Conservation (phyloP, 768 basidiomycete genomes). For the Russula virescens region DNA sequence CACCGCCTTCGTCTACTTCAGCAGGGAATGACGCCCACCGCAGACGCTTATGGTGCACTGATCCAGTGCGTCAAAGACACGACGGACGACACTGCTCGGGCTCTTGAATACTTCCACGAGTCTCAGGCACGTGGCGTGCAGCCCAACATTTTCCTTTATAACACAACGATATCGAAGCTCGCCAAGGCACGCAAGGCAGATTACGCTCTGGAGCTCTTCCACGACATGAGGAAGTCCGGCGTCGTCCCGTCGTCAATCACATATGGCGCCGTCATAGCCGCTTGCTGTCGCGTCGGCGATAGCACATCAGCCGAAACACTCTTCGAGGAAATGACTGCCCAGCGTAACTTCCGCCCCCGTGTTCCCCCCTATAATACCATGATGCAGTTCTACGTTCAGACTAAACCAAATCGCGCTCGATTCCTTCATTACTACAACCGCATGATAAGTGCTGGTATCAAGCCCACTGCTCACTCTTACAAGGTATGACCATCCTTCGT, state of each 20-base stretch:
- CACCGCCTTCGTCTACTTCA: conserved; percentile 76
- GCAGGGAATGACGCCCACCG: conserved; percentile 69
- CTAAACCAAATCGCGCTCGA: conserved; percentile 77
- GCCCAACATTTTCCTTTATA: conserved; percentile 88
- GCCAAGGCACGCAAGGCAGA: conserved; percentile 93
- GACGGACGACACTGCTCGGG: conserved; percentile 90
- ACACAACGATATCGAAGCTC: conserved; percentile 95
- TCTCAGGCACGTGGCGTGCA: conserved; percentile 58
- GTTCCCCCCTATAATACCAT: conserved; percentile 97
- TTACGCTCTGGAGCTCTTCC: conserved; percentile 80
- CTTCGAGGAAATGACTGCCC: conserved; percentile 77
- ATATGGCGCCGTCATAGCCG: conserved; percentile 90
- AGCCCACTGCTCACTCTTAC: conserved; percentile 88
- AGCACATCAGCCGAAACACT: conserved; percentile 70
- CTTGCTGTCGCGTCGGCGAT: conserved; percentile 92
- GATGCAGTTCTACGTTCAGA: conserved; percentile 94
- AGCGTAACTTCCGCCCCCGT: conserved; percentile 74
- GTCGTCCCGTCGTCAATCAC: conserved; percentile 78
- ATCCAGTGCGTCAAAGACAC: conserved; percentile 87
- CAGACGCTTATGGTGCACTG: conserved; percentile 89
- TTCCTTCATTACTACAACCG: conserved; percentile 71
- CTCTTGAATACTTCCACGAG: conserved; percentile 79
- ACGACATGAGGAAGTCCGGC: conserved; percentile 67
- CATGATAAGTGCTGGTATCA: conserved; percentile 53
- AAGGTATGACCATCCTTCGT: conserved; percentile 50